phyloP scores from a whole-genome alignment of 2,329 filamentous ascomycete genomes.

The Diplodia sapinea region DNA sequence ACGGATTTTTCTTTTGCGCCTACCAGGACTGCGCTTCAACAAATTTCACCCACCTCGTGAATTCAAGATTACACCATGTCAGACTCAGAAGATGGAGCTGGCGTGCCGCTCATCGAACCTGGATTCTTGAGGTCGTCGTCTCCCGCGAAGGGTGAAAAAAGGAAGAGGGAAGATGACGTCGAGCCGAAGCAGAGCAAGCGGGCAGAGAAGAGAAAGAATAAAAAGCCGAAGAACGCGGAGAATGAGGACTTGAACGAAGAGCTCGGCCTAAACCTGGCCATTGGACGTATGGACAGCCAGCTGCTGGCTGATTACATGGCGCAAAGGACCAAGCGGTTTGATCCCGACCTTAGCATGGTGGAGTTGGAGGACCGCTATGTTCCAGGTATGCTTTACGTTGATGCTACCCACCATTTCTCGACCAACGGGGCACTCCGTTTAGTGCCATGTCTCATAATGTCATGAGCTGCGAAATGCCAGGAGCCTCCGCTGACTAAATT shows the following conservation, averaged over 20 bases:
- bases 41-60: conserved; percentile 34
- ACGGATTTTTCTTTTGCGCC: conserved; percentile 14
- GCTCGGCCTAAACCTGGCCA: conserved; percentile 73
- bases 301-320: conserved; percentile 86
- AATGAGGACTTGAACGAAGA: conserved; percentile 59
- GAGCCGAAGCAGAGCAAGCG: conserved; percentile 44
- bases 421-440: background rate
- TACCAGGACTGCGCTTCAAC: conserved; percentile 20
- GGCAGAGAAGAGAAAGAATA: conserved; percentile 63
- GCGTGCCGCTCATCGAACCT: conserved; percentile 53
- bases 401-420: background rate
- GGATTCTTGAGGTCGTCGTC: conserved; percentile 42
- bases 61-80: conserved; percentile 47
- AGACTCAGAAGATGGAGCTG: conserved; percentile 51
- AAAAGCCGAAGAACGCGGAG: conserved; percentile 66
- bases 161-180: conserved; percentile 47
- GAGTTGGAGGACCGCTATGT: conserved; percentile 85
- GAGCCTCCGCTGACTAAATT: conserved; percentile 1
- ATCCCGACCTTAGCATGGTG: conserved; percentile 78
- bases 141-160: conserved; percentile 43
- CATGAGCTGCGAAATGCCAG: conserved; percentile 32
- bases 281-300: conserved; percentile 81
- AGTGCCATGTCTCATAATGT: background rate
- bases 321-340: conserved; percentile 77
- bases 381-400: conserved; percentile 63